Evolutionary conservation across 441 rosid species (phyloP).

Genomic region (Populus tomentosa): DNA sequence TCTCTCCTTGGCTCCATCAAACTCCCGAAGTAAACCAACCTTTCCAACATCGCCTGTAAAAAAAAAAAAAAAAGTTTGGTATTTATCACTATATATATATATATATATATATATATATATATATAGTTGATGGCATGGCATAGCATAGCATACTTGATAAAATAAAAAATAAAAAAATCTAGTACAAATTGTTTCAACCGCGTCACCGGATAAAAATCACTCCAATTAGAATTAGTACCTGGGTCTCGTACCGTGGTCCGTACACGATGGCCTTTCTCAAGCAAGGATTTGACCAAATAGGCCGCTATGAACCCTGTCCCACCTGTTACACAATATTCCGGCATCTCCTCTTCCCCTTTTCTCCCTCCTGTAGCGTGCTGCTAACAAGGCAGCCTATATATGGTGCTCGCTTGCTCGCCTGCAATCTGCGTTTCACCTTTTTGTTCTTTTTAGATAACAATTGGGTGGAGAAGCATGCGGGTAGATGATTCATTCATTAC

Average conservation of each 20-base stretch:
- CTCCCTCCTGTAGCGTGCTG: neutral
- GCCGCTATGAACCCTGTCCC: conserved; percentile 80
- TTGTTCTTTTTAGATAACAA: neutral
- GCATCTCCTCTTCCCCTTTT: conserved; percentile 32
- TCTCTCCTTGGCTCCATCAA: conserved; percentile 70
- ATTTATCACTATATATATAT: neutral
- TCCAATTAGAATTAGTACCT: conserved; percentile 22
- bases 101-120: no score
- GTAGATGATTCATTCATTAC: conserved; percentile 8
- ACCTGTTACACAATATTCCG: conserved; percentile 75
- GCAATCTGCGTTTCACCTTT: neutral
- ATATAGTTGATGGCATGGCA: neutral
- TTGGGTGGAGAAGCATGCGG: neutral
- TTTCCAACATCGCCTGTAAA: conserved; percentile 45
- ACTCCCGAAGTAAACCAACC: conserved; percentile 50
- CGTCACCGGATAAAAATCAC: neutral
- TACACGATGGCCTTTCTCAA: conserved; percentile 52
- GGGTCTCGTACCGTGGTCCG: conserved; percentile 71
- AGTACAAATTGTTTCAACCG: neutral
- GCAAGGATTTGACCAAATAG: conserved; percentile 51
- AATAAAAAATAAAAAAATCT: neutral
- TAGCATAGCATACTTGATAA: neutral
- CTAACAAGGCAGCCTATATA: no score
- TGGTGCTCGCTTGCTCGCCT: neutral
- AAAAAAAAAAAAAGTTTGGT: neutral